Percentiles rank a stretch among this genome's conserved stretches.
Evolutionary conservation across 2,329 filamentous ascomycete genomes (phyloP).

Genomic region (Epichloe sp.): DNA sequence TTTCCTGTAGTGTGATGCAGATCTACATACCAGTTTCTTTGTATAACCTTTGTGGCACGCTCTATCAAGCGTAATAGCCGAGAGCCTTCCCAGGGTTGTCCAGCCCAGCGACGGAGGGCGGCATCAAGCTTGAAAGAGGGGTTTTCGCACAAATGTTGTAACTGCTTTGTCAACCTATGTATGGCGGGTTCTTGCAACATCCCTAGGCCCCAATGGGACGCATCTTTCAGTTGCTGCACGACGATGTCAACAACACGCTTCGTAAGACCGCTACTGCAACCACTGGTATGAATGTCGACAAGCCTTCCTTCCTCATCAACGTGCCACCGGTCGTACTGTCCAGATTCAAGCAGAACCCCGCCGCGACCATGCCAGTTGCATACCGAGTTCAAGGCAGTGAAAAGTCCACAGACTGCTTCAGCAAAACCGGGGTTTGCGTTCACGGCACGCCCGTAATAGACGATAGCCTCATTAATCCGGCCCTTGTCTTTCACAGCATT

Average conservation of each 20-base stretch:
- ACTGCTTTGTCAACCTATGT: conserved; percentile 33
- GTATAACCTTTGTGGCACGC: conserved; percentile 62
- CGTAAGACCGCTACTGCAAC: conserved; percentile 64
- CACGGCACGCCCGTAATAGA: conserved; percentile 83
- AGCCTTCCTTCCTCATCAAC: conserved; percentile 77
- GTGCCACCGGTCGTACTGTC: conserved; percentile 80
- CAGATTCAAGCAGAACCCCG: conserved; percentile 62
- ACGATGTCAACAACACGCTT: conserved; percentile 87
- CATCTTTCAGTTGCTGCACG: conserved; percentile 72
- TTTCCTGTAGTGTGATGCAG: conserved; percentile 51
- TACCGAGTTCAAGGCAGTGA: conserved; percentile 90
- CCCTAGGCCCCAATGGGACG: conserved; percentile 73
- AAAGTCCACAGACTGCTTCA: conserved; percentile 89
- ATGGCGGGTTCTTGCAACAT: conserved; percentile 45
- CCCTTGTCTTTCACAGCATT: conserved; percentile 98
- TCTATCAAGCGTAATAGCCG: conserved; percentile 74
- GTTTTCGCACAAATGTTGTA: conserved; percentile 27
- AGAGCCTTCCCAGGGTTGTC: conserved; percentile 76
- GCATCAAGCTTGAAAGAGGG: conserved; percentile 23
- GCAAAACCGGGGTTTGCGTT: conserved; percentile 89
- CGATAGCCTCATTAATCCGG: conserved; percentile 79
- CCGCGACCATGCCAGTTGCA: conserved; percentile 89
- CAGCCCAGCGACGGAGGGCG: conserved; percentile 48
- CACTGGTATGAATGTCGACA: conserved; percentile 52
- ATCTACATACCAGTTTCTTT: conserved; percentile 82